Conservation (phyloP, 352 stramenopile genomes). For the Globisporangium takayamanum region DNA sequence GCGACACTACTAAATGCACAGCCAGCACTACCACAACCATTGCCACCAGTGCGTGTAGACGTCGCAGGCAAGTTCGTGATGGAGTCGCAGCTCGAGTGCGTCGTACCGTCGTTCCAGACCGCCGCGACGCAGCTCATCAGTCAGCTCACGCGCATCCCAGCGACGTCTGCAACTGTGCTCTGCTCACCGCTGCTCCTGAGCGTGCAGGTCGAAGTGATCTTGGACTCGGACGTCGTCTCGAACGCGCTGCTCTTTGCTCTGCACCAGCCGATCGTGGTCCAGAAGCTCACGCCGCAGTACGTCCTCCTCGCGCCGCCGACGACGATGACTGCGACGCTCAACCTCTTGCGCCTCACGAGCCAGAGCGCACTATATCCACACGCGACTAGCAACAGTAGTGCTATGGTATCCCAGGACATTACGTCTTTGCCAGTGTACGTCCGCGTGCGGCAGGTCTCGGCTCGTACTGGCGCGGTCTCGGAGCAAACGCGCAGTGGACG, state of each 20-base stretch:
- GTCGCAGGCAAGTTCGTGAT: constrained; percentile 39
- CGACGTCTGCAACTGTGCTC: constrained; percentile 32
- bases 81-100: constrained; percentile 54
- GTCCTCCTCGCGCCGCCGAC: constrained; percentile 48
- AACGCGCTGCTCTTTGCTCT: constrained; percentile 42
- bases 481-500: constrained; percentile 39
- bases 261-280: constrained; percentile 44
- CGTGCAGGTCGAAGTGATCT: constrained; percentile 47
- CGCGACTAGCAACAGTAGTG: constrained; percentile 1
- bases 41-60: constrained; percentile 18
- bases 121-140: constrained; percentile 30
- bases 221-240: constrained; percentile 48
- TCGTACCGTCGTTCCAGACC: constrained; percentile 40
- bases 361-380: constrained; percentile 2
- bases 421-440: constrained; percentile 44
- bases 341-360: constrained; percentile 44
- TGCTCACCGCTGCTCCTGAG: constrained; percentile 43
- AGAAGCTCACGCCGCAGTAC: constrained; percentile 45
- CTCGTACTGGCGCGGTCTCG: constrained; percentile 40
- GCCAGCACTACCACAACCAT: not conserved
- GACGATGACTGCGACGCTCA: constrained; percentile 36
- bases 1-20: not conserved
- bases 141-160: constrained; percentile 29
- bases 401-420: constrained; percentile 30
- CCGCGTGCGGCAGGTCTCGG: constrained; percentile 39